These are phyloP conservation scores for Prunella vulgaris DNA, from an alignment of 257 asterid species.

Conservation along the genomic window DNA sequence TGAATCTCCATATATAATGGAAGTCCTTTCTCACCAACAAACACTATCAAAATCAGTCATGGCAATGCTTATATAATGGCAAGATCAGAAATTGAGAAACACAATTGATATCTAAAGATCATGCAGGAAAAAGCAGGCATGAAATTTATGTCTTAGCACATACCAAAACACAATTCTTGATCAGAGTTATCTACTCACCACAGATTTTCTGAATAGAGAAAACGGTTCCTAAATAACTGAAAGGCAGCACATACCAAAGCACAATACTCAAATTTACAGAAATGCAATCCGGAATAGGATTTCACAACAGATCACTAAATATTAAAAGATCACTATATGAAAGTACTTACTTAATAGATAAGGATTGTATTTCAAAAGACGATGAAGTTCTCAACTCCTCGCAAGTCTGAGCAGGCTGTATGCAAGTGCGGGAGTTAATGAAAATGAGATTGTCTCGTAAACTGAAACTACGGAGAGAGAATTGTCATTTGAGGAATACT, in stretches of 20 bases:
- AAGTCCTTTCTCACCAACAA: background rate
- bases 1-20: background rate
- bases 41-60: constrained; percentile 47
- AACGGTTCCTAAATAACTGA: background rate
- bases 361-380: constrained; percentile 48
- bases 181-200: too few species aligned
- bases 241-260: background rate
- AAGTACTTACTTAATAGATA: constrained; percentile 22
- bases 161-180: too few species aligned
- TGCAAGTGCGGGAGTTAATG: constrained; percentile 71
- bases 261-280: too few species aligned
- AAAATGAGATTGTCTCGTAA: constrained; percentile 57
- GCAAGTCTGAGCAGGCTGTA: constrained; percentile 53
- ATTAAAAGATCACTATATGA: too few species aligned
- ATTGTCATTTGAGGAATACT: too few species aligned
- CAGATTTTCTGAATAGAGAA: background rate
- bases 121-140: background rate
- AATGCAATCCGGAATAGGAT: too few species aligned
- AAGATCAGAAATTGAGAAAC: constrained; percentile 14
- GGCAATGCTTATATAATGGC: constrained; percentile 30
- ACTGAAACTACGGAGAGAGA: too few species aligned
- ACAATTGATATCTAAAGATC: background rate
- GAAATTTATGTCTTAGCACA: too few species aligned
- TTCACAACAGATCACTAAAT: too few species aligned
- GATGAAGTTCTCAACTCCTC: constrained; percentile 52